Base-by-base conservation (phyloP, 2,329 filamentous ascomycete species). In the Penicillium sp. region DNA sequence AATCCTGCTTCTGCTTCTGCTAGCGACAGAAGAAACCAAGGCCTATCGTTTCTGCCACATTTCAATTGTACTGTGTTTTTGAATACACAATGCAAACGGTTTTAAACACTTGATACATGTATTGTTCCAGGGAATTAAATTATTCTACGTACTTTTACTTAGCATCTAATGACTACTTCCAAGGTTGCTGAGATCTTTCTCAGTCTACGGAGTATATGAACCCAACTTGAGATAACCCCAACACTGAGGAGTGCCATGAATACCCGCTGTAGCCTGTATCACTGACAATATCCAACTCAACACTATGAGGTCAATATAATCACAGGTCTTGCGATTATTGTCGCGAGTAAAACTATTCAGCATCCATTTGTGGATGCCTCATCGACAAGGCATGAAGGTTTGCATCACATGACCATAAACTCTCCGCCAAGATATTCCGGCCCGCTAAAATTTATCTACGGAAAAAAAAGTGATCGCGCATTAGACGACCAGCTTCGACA, bases 401-500 rank as follows among this genome's bases (percentile, higher is more conserved):
- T 8, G 20, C 3, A n/a, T 49, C 60, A 62, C 56, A 56, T 62
- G 60, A 62, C 41, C 41, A 4, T 33, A 5, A 14, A 26, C 27
- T 41, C 29, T 49, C 57, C 53, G 58, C 51, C 45, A 67, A 64
- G 62, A 68, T 65, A 61, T 63, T 67, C 61, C 63, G 61, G 59
- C 57, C 60, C 63, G 63, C 61, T 61, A 64, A 69, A 68, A 62
- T 64, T 67, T 66, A 65, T 64, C 59, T 59, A 63, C 43, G 64
- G 57, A 66, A 64, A 67, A 67, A 68, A 68, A 66, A 62, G 57
- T 55, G 55, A 54, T 42, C 55, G 58, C 60, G 62, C 63, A 64
- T 53, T 56, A 59, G 51, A 53, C 47, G 54, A 35, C 51, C 57
- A 65, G 58, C 60, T 62, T 57, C 52, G 46, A 56, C 56, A 58